Base-by-base conservation (phyloP, 176 grass and related monocot species). In the Tillandsia leiboldiana region DNA sequence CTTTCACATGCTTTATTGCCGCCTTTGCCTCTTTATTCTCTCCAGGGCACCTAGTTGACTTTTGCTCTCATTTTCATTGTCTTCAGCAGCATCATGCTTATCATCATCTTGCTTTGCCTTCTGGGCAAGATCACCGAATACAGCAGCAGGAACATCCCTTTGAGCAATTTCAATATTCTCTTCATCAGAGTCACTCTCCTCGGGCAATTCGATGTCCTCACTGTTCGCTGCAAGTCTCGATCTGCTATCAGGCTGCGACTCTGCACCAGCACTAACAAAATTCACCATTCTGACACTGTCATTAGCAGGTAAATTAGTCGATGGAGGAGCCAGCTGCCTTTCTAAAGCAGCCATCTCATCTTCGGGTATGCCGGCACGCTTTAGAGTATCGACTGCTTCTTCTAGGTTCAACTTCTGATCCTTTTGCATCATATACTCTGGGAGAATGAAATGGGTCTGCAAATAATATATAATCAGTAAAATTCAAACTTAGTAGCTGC, bases 261-360 rank as follows among this genome's bases (percentile, higher is more conserved):
- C 84, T 17, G 79, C 78, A 77, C 90, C 94, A 68, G 87, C 90
- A 26, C 87, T 92, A 2, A 99, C 80, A 65, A 99, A 99, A 70
- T 85, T 99, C 75, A 99, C 61, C 70, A 66, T 78, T 73, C 90
- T 70, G 68, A 73, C 73, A 3, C 73, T 62, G 68, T 79, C 78
- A 26, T 71, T 64, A 68, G 74, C 48, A 48, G 82, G 79, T 64
- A 77, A 71, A 0, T 53, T 65, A 27, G 86, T 33, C 18, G 85
- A 71, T 75, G 54, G 79, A 29, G 85, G 64, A 62, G 75, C 65
- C 65, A 93, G 73, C 47, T 99, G 94, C 77, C 89, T 89, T 80
- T 99, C 95, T 63, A 99, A 54, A 33, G 82, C 84, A 5, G 86
- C 84, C 95, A 94, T 99, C 77, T 99, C 89, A n/a, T 99, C 90